Base-by-base conservation (phyloP, 148 eudicot genomes). In the Chenopodium album region DNA sequence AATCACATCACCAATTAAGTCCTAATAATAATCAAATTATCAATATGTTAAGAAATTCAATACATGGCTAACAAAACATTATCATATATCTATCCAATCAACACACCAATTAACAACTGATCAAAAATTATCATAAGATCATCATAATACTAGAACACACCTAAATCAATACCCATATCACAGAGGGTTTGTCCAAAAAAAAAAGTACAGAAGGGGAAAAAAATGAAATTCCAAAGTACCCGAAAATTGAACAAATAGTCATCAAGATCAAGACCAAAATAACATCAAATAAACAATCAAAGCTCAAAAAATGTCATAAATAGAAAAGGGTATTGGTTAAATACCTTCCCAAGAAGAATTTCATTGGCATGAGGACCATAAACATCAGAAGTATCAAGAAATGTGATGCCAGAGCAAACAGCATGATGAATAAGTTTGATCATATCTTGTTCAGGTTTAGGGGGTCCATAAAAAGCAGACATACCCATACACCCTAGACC, bases 401-500 rank as follows among this genome's bases (percentile, higher is more conserved):
- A 87, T 4, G 91, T 89, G 76, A 89, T 48, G 34, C 92, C 92
- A 41, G 88, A 82, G 20, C 72, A 28, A 23, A 89, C 37, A 59
- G 90, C 90, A 72, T 88, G 90, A 72, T 80, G 92, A 70, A 88
- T 82, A 46, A 89, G 81, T 3, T 23, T 22, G 79, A 86, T 83
- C 92, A 89, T 89, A n/a, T 89, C 91, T 1, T 73, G 76, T 2
- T 89, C 89, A n/a, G 89, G 87, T 46, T 89, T 89, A 14, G 89
- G 90, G 5, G 87, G 90, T 11, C 92, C 90, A 75, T 88, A 85
- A 23, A 52, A 75, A 0, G 73, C 82, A 17, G 91, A 85, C 91
- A 89, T 89, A 1, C 88, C 86, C 89, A 87, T 85, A n/a, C 91
- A 89, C 4, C 91, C 91, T 10, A 89, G 73, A 6, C 89, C 91